phyloP scores from a whole-genome alignment of 208 protist species.

The Balamuthia mandrillaris region DNA sequence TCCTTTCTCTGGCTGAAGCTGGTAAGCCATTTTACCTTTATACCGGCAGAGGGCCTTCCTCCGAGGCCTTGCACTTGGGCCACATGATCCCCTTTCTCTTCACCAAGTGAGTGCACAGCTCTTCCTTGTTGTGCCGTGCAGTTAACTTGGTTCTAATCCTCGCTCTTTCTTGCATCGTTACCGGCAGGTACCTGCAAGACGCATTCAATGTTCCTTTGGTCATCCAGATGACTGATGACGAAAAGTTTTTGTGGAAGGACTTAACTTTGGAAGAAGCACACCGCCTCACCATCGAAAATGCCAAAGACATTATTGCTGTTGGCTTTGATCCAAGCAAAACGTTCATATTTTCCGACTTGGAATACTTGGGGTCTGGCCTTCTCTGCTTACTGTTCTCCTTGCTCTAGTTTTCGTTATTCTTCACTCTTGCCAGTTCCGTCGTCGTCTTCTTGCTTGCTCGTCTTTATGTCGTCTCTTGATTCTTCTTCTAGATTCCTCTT shows the following conservation, averaged over 20 bases:
- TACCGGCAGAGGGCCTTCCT: slow-evolving; percentile 97
- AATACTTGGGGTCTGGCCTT: slow-evolving; percentile 82
- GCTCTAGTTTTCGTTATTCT: not conserved
- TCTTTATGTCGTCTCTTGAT: no score
- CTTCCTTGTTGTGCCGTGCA: not conserved
- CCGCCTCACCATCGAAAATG: slow-evolving; percentile 86
- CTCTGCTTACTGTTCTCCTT: not conserved
- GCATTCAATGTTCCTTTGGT: slow-evolving; percentile 93
- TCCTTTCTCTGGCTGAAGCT: slow-evolving; percentile 85
- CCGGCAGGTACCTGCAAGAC: slow-evolving; percentile 90
- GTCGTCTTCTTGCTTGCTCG: no score
- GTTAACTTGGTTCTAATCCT: not conserved
- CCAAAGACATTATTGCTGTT: slow-evolving; percentile 98
- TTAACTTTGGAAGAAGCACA: slow-evolving; percentile 77
- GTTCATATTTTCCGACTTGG: slow-evolving; percentile 98
- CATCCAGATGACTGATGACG: slow-evolving; percentile 99
- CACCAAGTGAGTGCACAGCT: slow-evolving; percentile 78
- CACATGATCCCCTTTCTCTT: slow-evolving; percentile 98
- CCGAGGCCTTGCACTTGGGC: slow-evolving; percentile 94
- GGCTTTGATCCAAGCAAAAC: slow-evolving; percentile 96
- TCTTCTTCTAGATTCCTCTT: no score
- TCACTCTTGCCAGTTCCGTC: not conserved
- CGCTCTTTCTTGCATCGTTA: not conserved
- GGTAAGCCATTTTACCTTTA: slow-evolving; percentile 94
- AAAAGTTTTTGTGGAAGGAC: slow-evolving; percentile 98